Evolutionary conservation across 345 rosid species (phyloP).

Genomic region (Hibiscus mutabilis): DNA sequence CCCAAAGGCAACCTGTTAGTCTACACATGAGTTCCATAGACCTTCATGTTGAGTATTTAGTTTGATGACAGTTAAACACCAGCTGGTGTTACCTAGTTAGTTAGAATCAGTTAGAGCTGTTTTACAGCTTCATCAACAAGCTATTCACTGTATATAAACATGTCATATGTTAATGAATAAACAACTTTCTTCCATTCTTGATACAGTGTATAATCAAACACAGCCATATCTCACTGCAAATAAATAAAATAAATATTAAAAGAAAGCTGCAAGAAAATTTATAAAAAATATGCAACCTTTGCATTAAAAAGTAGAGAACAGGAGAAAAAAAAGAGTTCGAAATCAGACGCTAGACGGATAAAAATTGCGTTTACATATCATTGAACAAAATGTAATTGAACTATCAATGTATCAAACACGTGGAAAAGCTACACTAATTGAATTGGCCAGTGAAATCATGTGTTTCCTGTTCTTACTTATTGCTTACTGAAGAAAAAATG

Average conservation of each 20-base stretch:
- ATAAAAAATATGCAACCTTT: background rate
- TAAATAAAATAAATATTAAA: constrained; percentile 6
- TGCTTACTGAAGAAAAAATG: background rate
- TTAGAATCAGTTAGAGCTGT: too few species aligned
- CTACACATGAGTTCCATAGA: too few species aligned
- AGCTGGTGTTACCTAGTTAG: too few species aligned
- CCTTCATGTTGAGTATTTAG: too few species aligned
- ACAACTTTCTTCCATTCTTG: too few species aligned
- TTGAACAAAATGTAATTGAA: background rate
- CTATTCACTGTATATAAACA: too few species aligned
- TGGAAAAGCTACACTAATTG: background rate
- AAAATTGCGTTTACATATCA: background rate
- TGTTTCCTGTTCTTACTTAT: background rate
- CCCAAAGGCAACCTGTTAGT: constrained; percentile 64
- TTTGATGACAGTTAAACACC: too few species aligned
- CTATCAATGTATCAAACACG: background rate
- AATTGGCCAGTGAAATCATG: background rate
- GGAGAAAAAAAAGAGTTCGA: background rate
- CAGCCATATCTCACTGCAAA: constrained; percentile 48
- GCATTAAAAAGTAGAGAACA: background rate
- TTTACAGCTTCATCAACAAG: too few species aligned
- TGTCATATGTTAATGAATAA: too few species aligned
- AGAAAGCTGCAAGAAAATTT: background rate
- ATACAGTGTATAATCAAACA: too few species aligned
- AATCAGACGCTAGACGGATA: background rate